A percentile compares a stretch with the other conserved stretches of the same genome.
Evolutionary conservation across 1,284 basidiomycete genomes (phyloP).

Genomic region (Microbotryum violaceum): DNA sequence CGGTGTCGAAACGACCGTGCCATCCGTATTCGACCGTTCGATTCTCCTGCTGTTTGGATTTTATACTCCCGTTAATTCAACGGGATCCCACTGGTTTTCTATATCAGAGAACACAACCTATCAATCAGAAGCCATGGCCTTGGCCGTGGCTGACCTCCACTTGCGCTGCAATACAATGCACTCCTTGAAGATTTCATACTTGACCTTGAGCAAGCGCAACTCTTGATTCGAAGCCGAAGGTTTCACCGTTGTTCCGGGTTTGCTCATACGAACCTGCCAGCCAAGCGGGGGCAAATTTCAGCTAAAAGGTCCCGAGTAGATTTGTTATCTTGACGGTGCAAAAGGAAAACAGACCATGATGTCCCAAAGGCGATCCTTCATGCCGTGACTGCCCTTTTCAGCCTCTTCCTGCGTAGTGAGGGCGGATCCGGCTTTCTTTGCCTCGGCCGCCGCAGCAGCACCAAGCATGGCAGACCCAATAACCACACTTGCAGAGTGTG

Average conservation of each 20-base stretch:
- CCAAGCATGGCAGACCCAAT: constrained; percentile 90
- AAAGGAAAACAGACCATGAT: constrained; percentile 63
- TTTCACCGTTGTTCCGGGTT: constrained; percentile 64
- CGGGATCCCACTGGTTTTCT: no score
- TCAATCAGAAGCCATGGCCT: no score
- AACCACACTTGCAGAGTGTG: constrained; percentile 72
- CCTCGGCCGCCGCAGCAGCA: constrained; percentile 65
- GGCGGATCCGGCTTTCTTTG: constrained; percentile 30
- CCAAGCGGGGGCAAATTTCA: neutral
- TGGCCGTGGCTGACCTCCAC: constrained; percentile 48
- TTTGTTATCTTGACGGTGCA: neutral
- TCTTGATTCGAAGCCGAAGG: constrained; percentile 56
- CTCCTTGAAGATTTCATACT: constrained; percentile 90
- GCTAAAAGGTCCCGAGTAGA: neutral
- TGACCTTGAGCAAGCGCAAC: constrained; percentile 71
- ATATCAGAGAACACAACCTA: no score
- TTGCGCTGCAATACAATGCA: constrained; percentile 75
- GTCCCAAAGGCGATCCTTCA: constrained; percentile 71
- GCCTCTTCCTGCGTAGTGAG: constrained; percentile 45
- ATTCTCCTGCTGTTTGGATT: no score
- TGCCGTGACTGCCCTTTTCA: constrained; percentile 48
- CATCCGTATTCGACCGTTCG: no score
- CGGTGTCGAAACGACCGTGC: no score
- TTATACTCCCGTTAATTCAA: no score
- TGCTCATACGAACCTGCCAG: constrained; percentile 78